Conservation (phyloP, 2,329 filamentous ascomycete species). For the Fusarium redolens region DNA sequence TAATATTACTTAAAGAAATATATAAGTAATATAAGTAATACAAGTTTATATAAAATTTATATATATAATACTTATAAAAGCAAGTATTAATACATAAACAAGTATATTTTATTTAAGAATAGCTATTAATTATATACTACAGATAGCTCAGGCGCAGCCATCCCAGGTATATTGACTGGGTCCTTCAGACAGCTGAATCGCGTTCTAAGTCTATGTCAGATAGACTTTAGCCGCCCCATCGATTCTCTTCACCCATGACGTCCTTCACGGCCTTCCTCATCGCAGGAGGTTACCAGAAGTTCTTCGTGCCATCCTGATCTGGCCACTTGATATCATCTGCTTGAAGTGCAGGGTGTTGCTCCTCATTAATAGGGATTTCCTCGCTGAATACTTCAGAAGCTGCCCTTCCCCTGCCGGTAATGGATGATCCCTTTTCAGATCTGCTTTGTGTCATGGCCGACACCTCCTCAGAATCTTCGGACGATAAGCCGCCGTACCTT, state of each 20-base stretch:
- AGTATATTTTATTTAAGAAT: too few species aligned
- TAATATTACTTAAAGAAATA: too few species aligned
- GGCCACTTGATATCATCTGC: neutral
- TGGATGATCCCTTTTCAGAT: neutral
- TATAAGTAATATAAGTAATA: too few species aligned
- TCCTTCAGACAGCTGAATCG: neutral
- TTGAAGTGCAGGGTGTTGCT: neutral
- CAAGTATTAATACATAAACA: too few species aligned
- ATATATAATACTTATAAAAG: too few species aligned
- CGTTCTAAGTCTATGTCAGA: neutral
- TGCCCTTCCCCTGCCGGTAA: fast-evolving
- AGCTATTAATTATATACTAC: too few species aligned
- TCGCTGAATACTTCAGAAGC: neutral
- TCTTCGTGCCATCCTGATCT: neutral
- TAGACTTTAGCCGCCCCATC: neutral
- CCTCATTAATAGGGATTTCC: neutral
- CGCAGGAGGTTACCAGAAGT: neutral
- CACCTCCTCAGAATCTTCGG: neutral
- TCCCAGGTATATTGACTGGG: neutral
- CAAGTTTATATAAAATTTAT: too few species aligned
- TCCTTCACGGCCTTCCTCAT: neutral
- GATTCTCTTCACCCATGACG: neutral
- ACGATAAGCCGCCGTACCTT: neutral
- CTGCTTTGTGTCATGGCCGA: neutral
- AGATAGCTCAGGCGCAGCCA: neutral